These are phyloP conservation scores for Helicostylum pulchrum DNA, from an alignment of 192 early-diverging fungal genomes.

Conservation along the genomic window DNA sequence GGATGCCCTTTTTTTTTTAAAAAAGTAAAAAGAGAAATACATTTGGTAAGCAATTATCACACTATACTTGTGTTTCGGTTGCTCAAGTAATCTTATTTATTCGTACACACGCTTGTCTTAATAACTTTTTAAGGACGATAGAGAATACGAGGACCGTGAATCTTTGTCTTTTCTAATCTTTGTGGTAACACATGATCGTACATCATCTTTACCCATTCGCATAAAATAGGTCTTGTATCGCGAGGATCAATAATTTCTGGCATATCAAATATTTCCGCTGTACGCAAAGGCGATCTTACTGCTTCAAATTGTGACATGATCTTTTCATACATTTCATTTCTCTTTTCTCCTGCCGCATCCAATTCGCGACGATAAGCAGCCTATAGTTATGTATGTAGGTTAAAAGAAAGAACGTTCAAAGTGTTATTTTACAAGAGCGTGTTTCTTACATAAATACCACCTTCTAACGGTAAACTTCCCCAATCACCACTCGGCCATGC, in stretches of 20 bases:
- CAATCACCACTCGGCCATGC: slow-evolving; percentile 39
- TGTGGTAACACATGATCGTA: slow-evolving; percentile 35
- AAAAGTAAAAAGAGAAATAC: no score
- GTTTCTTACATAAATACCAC: slow-evolving; percentile 27
- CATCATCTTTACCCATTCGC: slow-evolving; percentile 36
- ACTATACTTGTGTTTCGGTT: neutral
- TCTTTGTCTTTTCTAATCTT: slow-evolving; percentile 27
- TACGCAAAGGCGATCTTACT: slow-evolving; percentile 31
- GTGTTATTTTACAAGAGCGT: neutral
- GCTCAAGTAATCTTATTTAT: neutral
- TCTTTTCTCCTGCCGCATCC: slow-evolving; percentile 34
- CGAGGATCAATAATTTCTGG: slow-evolving; percentile 40
- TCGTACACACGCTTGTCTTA: neutral
- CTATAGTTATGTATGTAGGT: slow-evolving; percentile 6
- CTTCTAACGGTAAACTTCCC: slow-evolving; percentile 38
- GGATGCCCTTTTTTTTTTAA: no score
- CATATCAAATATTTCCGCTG: slow-evolving; percentile 38
- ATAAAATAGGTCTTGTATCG: slow-evolving; percentile 29
- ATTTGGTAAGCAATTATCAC: neutral
- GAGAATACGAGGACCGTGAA: slow-evolving; percentile 24
- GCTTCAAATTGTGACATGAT: slow-evolving; percentile 36
- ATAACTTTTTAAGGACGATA: slow-evolving; percentile 25
- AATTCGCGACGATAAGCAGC: slow-evolving; percentile 35
- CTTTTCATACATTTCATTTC: slow-evolving; percentile 26
- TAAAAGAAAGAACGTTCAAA: neutral